Percentiles rank a stretch among this genome's conserved stretches.
Conservation (phyloP, 75 land plant genomes). For the Chamaecyparis obtusa region DNA sequence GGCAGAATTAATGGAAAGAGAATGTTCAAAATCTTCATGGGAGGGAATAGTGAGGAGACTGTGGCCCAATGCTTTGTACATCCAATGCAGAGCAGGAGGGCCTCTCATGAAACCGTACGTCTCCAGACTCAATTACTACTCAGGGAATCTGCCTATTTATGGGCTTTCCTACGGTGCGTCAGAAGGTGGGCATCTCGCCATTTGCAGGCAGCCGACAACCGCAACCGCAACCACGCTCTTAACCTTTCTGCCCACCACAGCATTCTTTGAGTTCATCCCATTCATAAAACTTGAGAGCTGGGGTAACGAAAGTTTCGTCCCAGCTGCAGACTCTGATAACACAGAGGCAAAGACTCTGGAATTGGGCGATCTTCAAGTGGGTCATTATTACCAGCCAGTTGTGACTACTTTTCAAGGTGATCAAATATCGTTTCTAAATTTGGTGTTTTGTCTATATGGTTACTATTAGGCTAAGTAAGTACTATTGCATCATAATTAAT, state of each 20-base stretch:
- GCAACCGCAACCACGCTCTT: neutral
- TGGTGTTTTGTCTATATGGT: no score
- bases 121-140: neutral
- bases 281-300: neutral
- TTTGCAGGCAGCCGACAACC: neutral
- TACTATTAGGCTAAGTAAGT: no score
- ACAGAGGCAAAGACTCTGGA: no score
- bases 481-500: no score
- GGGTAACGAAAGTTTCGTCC: neutral
- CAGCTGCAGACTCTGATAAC: neutral
- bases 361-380: neutral
- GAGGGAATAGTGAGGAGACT: constrained; percentile 1
- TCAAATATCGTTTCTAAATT: no score
- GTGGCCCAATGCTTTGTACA: neutral
- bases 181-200: neutral
- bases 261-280: constrained; percentile 9
- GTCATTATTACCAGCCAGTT: neutral
- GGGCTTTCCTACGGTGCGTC: neutral
- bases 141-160: neutral
- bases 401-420: neutral
- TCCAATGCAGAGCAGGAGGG: neutral
- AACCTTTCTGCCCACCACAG: constrained; percentile 2
- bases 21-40: neutral
- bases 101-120: neutral
- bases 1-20: neutral